phyloP scores from a whole-genome alignment of 2,329 filamentous ascomycete genomes.

The Fusarium sp. region DNA sequence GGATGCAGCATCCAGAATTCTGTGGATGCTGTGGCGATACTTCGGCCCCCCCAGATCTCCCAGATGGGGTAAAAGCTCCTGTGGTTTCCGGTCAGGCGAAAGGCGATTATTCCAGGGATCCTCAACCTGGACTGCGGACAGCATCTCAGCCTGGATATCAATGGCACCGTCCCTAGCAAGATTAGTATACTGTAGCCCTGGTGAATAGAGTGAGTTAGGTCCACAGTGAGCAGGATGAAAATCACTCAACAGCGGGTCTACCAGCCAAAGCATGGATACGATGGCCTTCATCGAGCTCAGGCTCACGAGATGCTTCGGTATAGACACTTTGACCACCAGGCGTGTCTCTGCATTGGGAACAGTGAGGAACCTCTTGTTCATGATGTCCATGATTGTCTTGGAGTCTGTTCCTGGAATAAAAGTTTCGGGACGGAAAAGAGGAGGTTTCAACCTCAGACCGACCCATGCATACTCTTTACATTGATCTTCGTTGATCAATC shows the following conservation, averaged over 20 bases:
- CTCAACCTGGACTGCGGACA: neutral
- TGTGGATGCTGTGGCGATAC: neutral
- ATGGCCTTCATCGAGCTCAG: constrained; percentile 13
- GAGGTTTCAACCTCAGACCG: constrained; percentile 23
- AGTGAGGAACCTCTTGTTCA: constrained; percentile 3
- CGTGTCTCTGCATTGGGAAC: constrained; percentile 18
- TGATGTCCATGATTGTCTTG: neutral
- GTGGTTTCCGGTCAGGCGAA: constrained; percentile 7
- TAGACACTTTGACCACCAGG: constrained; percentile 1
- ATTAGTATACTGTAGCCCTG: constrained; percentile 31
- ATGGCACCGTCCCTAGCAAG: neutral
- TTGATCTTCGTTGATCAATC: constrained; percentile 7
- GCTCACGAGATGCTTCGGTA: neutral
- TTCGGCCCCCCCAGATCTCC: constrained; percentile 1
- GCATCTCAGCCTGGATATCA: constrained; percentile 6
- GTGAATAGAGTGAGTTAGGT: constrained; percentile 15
- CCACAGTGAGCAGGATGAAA: constrained; percentile 30
- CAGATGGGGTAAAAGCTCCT: constrained; percentile 18
- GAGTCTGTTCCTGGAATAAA: neutral
- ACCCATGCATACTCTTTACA: constrained; percentile 19
- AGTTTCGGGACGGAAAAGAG: neutral
- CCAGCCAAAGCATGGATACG: constrained; percentile 20
- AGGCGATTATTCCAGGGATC: constrained; percentile 33
- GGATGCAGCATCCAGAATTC: neutral
- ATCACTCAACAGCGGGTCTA: constrained; percentile 17